Conservation (phyloP, 768 basidiomycete species). For the Heimioporus sp. region DNA sequence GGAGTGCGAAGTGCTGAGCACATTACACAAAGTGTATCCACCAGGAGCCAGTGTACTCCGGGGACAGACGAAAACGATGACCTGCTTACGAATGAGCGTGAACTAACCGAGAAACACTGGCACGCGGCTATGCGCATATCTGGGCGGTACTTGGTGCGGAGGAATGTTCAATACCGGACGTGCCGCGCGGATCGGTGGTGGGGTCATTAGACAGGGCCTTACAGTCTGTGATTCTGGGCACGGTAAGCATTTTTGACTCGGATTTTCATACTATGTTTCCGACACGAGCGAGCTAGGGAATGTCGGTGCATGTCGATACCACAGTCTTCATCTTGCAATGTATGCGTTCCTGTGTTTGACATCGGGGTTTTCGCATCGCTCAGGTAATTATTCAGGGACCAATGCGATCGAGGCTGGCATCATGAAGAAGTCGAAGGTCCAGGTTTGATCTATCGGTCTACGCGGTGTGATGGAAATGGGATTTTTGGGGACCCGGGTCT, state of each 20-base stretch:
- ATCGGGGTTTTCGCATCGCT: no score
- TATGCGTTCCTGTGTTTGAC: no score
- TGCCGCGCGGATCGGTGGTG: no score
- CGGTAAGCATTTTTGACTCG: neutral
- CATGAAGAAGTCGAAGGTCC: no score
- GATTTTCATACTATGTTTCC: no score
- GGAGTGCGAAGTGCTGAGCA: conserved; percentile 69
- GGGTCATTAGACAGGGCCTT: conserved; percentile 15
- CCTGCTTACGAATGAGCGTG: conserved; percentile 67
- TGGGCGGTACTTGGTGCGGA: conserved; percentile 50
- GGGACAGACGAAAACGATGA: conserved; percentile 84
- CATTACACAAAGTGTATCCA: conserved; percentile 88
- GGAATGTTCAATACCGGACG: conserved; percentile 50
- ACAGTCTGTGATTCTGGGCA: no score
- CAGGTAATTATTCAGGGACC: no score
- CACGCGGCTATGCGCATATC: conserved; percentile 54
- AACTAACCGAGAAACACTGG: conserved; percentile 75
- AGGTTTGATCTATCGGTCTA: no score
- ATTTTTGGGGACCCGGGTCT: no score
- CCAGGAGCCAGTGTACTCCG: conserved; percentile 87
- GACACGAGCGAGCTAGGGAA: neutral
- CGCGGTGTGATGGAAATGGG: no score
- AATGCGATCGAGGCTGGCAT: no score
- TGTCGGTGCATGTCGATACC: conserved; percentile 12
- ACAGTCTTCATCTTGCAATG: no score